Base-by-base conservation (phyloP, 2,329 filamentous ascomycete species). In the Epichloe glyceriae region DNA sequence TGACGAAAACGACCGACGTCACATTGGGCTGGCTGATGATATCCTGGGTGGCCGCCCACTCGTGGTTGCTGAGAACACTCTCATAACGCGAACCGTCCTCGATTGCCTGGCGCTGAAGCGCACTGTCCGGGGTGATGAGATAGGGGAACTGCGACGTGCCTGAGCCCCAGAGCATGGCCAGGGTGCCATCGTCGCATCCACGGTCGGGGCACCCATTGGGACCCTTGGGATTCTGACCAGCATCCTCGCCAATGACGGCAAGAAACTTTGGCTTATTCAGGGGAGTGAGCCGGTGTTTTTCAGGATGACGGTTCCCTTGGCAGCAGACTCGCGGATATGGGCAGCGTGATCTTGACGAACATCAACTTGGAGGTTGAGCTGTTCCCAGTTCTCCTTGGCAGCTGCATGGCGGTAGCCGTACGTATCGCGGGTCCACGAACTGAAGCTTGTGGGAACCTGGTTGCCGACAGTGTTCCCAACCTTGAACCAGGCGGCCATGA, bases 1-100 rank as follows among this genome's bases (percentile, higher is more conserved):
- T 95, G 61, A 87, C 90, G 60, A 97, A 97, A 11, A 96, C 89
- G 41, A 98, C 77, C 56, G 90, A 73, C 0, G 83, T 82, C 14
- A 80, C 82, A 52, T 81, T 71, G n/a, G 78, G 73, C 58, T 85
- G 76, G 8, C 70, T 70, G 12, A 85, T 70, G 2, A 94, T 66
- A 0, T 65, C 71, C 57, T 80, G 67, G 45, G 82, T 82, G 62
- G 86, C 63, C 68, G 72, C 63, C 73, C 83, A 60, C 65, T 80
- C 69, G 59, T 80, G 77, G 69, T 83, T 83, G 65, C 81, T 73
- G 10, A 85, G 72, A 54, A 88, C 73, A 60, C 83, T 82, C 66
- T 86, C 83, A 54, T 83, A 76, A 4, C 72, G 69, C 7, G 73
- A 71, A 39, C 73, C 74, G 35, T 86, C 83, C 20, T 74, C 67